These are phyloP conservation scores for Trichoderma sp. DNA, from an alignment of 2,329 filamentous ascomycete genomes.

Conservation along the genomic window DNA sequence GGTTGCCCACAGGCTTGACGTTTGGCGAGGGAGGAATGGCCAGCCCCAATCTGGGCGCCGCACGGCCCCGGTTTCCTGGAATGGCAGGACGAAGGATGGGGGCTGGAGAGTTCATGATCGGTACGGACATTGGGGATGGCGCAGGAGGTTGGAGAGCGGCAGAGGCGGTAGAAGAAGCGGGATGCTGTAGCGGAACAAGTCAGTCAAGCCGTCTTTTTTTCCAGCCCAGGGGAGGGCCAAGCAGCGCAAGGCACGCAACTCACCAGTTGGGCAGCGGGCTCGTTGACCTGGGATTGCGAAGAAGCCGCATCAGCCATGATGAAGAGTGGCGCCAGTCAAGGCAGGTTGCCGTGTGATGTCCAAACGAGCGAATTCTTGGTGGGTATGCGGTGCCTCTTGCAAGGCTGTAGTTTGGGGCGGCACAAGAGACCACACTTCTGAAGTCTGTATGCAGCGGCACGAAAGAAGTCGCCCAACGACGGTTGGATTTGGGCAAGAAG, in stretches of 20 bases:
- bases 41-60: conserved; percentile 79
- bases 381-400: conserved; percentile 2
- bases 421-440: conserved; percentile 3
- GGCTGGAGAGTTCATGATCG: conserved; percentile 74
- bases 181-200: conserved; percentile 17
- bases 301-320: conserved; percentile 37
- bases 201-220: conserved; percentile 18
- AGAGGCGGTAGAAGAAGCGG: conserved; percentile 15
- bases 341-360: conserved; percentile 23
- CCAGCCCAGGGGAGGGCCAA: neutral
- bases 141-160: conserved; percentile 37
- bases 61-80: conserved; percentile 67
- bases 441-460: neutral
- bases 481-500: neutral
- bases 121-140: conserved; percentile 45
- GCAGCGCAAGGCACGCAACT: conserved; percentile 24
- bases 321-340: conserved; percentile 31
- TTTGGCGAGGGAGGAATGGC: conserved; percentile 88
- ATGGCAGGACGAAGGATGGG: conserved; percentile 84
- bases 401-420: conserved; percentile 14
- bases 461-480: neutral
- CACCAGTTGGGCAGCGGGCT: conserved; percentile 32
- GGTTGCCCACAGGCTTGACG: conserved; percentile 71
- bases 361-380: conserved; percentile 25
- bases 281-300: conserved; percentile 33